These are phyloP conservation scores for Fallopia convolvulus DNA, from an alignment of 148 eudicot species.

Conservation along the genomic window DNA sequence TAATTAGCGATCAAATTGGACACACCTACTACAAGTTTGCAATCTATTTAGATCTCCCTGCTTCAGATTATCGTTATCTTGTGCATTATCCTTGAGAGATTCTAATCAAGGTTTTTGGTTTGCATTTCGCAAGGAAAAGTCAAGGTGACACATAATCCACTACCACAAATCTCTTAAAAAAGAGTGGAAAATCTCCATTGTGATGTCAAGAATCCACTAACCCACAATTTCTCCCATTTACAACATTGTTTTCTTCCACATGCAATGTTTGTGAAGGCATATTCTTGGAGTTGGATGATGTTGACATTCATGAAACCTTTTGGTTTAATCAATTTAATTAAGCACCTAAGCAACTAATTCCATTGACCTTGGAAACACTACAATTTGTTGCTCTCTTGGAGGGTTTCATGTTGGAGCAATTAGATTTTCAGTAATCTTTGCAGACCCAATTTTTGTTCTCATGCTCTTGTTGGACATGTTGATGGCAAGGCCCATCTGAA, in stretches of 20 bases:
- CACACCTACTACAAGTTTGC: not conserved
- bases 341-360: slow-evolving; percentile 1
- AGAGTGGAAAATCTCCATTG: not conserved
- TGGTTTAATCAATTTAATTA: not conserved
- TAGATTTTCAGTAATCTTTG: not conserved
- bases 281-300: slow-evolving; percentile 7
- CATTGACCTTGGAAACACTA: slow-evolving; percentile 12
- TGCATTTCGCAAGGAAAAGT: not conserved
- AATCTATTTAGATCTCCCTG: not conserved
- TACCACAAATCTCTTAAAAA: not conserved
- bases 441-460: not conserved
- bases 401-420: slow-evolving; percentile 1
- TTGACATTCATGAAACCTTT: not conserved
- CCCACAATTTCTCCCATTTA: not conserved
- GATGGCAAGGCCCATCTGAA: not conserved
- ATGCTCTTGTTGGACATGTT: slow-evolving; percentile 5
- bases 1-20: not conserved
- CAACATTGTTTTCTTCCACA: not conserved
- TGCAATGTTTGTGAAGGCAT: not conserved
- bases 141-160: slow-evolving; percentile 2
- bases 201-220: slow-evolving; percentile 6
- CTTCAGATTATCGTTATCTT: not conserved
- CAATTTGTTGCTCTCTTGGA: slow-evolving; percentile 6
- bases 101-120: not conserved
- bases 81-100: not conserved